phyloP scores from a whole-genome alignment of 163 green algal species.

The Scenedesmus sp. region DNA sequence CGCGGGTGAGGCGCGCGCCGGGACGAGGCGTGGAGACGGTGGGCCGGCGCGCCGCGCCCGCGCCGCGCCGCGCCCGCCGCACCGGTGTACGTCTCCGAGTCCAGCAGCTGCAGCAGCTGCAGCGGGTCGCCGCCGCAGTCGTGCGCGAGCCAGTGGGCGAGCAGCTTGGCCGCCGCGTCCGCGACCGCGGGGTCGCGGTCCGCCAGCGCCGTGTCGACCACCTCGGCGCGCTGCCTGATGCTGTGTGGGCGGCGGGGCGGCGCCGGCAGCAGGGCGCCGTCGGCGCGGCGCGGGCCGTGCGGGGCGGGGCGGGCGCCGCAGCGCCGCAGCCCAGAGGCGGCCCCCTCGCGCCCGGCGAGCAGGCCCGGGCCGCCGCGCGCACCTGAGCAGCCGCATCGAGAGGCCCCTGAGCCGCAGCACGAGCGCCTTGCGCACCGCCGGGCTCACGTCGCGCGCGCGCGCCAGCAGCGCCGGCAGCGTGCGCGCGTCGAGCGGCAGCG shows the following conservation, averaged over 20 bases:
- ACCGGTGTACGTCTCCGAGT: slow-evolving; percentile 43
- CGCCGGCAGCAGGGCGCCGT: no score
- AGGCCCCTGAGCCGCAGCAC: slow-evolving; percentile 3
- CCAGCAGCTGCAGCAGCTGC: slow-evolving; percentile 27
- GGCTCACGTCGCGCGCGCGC: slow-evolving; percentile 21
- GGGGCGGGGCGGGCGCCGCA: no score
- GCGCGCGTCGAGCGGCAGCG: slow-evolving; percentile 17
- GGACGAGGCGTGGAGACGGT: no score
- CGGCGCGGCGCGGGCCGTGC: no score
- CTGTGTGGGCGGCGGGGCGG: no score
- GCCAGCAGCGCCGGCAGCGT: slow-evolving; percentile 44
- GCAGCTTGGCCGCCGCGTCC: slow-evolving; percentile 16
- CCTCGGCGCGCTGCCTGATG: slow-evolving; percentile 39
- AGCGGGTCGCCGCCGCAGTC: slow-evolving; percentile 15
- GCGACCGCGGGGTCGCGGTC: slow-evolving; percentile 26
- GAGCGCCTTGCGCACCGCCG: slow-evolving; percentile 22
- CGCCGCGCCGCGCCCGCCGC: background rate
- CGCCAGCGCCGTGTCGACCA: slow-evolving; percentile 19
- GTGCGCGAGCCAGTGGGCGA: slow-evolving; percentile 14
- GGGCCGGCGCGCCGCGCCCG: no score
- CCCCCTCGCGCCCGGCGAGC: no score
- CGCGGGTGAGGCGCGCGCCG: no score
- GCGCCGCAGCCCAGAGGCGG: no score
- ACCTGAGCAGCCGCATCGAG: slow-evolving; percentile 21
- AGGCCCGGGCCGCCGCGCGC: no score